Base-by-base conservation (phyloP, 306 rosid species). In the Prunus davidiana region DNA sequence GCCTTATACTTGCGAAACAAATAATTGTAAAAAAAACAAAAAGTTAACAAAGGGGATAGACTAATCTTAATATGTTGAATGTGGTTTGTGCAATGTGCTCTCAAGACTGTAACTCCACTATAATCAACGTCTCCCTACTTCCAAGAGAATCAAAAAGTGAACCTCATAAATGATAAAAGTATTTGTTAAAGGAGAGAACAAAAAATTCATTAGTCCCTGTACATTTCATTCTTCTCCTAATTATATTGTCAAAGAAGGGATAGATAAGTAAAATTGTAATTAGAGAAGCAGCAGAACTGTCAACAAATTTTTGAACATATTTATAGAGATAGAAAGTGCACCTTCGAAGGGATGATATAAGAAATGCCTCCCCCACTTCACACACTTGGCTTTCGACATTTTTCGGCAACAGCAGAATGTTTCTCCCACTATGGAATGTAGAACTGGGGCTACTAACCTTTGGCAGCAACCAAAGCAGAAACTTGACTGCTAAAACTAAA, bases 391-490 rank as follows among this genome's bases (percentile, higher is more conserved):
- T 86, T 76, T 92, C 97, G 62, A 78, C 86, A 87, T 89, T 90
- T 84, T 90, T 95, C 18, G 88, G 91, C 66, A 79, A 68, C 78
- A 92, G 78, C 56, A 82, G 78, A 54, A 79, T 78, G 70, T 81
- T 91, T 88, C 99, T 88, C 66, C 96, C 93, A 79, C 85, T 73
- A 80, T 86, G 93, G 72, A 90, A 88, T 28, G 93, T 78, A 63
- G 97, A 84, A 84, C 51, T 89, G 54, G 97, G 77, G 79, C 86
- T 84, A 77, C 78, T 82, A 60, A 86, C 97, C 84, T 89, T 95
- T 3, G 99, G 99, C 84, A 92, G 84, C 91, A 95, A 70, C 99
- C 96, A 95, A 69, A 95, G 88, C 64, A 95, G 91, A 84, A 95
- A 87, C 73, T 89, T 90, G 65, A 90, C 97, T 64, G 91, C 96